Base-by-base conservation (phyloP, 2,329 filamentous ascomycete species). In the Gliomastix tumulicola region DNA sequence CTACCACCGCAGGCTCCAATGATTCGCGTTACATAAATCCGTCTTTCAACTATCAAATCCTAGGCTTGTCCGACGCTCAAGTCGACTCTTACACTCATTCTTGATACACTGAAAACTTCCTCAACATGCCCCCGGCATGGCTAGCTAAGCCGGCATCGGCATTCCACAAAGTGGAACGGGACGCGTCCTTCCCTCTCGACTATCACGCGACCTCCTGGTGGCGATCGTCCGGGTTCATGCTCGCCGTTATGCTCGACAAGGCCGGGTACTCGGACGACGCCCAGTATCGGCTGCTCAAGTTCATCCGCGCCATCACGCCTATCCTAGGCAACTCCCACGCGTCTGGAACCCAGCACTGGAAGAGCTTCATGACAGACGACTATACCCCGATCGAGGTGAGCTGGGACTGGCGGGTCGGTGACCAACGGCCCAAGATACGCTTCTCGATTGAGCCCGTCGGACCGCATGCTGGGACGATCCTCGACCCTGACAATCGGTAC, bases 341-440 rank as follows among this genome's bases (percentile, higher is more conserved):
- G 23, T 27, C 23, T 27, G 23, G 33, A 21, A 34, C 16, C 17
- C 17, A 4, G 23, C 12, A 27, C 8, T 60, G 59, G 59, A 44
- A 49, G 37, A 62, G 60, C 40, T 64, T 62, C 39, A 62, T 63
- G 58, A 63, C 59, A 4, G 61, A 65, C 33, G 53, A 63, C 34
- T 41, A 54, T 31, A 55, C 47, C 3, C 61, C 60, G 0, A 44
- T 62, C 7, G 59, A 63, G 41, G 38, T 62, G 3, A 63, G 59
- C 41, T 63, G 60, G 60, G 53, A 54, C 13, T 61, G 53, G 47
- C 21, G 36, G n/a, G 40, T 39, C 2, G 44, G 45, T 0, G 21
- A n/a, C 3, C 32, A 37, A 1, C 28, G 35, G 3, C 55, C 57
- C n/a, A 49, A 36, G 1, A 46, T 62, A 15, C 43, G 57, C 2